These are phyloP conservation scores for Vanrija humicola DNA, from an alignment of 1,284 basidiomycete species.

Conservation along the genomic window DNA sequence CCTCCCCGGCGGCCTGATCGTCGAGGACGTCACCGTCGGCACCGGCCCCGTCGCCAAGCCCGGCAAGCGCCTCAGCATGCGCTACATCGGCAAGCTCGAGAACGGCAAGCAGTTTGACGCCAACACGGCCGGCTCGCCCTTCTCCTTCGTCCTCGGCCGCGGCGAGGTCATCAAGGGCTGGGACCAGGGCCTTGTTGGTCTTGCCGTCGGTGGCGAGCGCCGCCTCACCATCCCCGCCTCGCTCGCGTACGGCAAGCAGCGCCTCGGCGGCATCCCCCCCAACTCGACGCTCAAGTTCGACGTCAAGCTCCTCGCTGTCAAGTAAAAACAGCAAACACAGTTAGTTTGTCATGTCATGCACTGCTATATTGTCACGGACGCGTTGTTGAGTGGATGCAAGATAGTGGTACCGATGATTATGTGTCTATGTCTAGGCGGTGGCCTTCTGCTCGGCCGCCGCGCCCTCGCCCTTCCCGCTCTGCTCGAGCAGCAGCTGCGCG, in stretches of 20 bases:
- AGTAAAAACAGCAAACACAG: constrained; percentile 29
- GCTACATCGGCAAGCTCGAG: constrained; percentile 64
- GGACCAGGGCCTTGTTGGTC: constrained; percentile 87
- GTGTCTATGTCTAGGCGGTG: no score
- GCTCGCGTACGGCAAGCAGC: constrained; percentile 55
- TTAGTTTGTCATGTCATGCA: no score
- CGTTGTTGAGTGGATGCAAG: no score
- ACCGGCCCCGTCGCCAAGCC: constrained; percentile 78
- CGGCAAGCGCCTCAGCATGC: constrained; percentile 78
- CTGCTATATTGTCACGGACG: no score
- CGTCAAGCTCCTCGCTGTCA: constrained; percentile 55
- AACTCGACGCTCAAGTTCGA: constrained; percentile 55
- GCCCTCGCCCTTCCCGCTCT: neutral
- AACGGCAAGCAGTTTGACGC: constrained; percentile 85
- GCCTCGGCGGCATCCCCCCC: constrained; percentile 52
- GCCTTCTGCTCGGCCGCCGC: no score
- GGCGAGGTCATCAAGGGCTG: constrained; percentile 95
- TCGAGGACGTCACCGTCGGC: constrained; percentile 73
- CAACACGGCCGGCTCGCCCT: constrained; percentile 85
- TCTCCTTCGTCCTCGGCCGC: constrained; percentile 77
- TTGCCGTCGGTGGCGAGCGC: constrained; percentile 88
- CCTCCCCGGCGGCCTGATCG: constrained; percentile 69
- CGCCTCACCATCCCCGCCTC: constrained; percentile 58
- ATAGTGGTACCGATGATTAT: no score
- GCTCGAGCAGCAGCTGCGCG: constrained; percentile 60